A percentile compares a stretch with the other conserved stretches of the same genome.
Conservation (phyloP, 495 filamentous ascomycete genomes). For the Neurospora sp. region DNA sequence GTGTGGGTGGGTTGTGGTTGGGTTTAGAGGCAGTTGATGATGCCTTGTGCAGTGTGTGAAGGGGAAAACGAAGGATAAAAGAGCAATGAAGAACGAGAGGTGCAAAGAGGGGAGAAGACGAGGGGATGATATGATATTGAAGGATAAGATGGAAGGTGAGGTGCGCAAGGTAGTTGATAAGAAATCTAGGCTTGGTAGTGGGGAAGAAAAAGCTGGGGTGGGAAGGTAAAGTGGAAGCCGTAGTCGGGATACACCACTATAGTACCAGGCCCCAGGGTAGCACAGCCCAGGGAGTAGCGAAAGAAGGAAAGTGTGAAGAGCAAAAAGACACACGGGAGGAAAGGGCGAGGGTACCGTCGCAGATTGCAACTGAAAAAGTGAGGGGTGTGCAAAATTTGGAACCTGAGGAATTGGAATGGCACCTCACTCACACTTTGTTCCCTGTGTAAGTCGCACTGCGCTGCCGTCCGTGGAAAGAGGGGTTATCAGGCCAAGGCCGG, state of each 20-base stretch:
- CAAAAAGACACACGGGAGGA: not conserved
- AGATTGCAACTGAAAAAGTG: not conserved
- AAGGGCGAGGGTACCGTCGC: not conserved
- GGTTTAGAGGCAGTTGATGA: not conserved
- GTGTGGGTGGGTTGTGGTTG: not conserved
- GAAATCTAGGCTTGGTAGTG: not conserved
- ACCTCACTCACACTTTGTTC: conserved; percentile 19
- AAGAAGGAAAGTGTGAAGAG: not conserved
- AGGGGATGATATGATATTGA: not conserved
- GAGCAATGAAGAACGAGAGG: not conserved
- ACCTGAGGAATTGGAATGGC: conserved; percentile 12
- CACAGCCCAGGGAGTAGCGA: not conserved
- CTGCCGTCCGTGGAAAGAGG: conserved; percentile 23
- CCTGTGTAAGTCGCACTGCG: conserved; percentile 22
- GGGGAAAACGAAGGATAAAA: not conserved
- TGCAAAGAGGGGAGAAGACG: not conserved
- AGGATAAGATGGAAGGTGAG: not conserved
- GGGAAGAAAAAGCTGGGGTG: not conserved
- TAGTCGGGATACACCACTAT: not conserved
- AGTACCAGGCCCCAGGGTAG: not conserved
- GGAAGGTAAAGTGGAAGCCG: not conserved
- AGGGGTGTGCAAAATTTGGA: conserved; percentile 2
- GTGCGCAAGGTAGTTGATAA: not conserved
- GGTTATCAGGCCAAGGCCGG: conserved; percentile 17
- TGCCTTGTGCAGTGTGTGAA: not conserved